phyloP scores from a whole-genome alignment of 345 rosid genomes.

The Reutealis trisperma region DNA sequence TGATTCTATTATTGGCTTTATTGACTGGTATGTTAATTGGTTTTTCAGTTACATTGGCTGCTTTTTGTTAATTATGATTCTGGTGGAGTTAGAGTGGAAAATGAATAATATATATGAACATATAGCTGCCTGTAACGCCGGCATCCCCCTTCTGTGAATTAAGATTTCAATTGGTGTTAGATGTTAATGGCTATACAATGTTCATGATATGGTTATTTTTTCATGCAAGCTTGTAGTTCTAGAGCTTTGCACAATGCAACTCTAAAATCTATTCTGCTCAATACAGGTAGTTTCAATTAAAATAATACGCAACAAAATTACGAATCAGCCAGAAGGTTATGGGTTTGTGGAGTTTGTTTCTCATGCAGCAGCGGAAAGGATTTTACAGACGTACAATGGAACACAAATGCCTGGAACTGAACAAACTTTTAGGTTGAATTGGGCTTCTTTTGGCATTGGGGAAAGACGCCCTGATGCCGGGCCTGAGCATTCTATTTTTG shows the following conservation, averaged over 20 bases:
- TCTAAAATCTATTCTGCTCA: background rate
- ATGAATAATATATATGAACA: background rate
- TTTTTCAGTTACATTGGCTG: background rate
- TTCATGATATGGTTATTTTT: background rate
- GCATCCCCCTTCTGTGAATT: background rate
- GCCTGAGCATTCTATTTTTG: constrained; percentile 95
- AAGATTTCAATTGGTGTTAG: background rate
- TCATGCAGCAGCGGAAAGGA: constrained; percentile 88
- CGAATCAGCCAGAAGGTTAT: constrained; percentile 95
- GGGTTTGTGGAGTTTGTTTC: constrained; percentile 92
- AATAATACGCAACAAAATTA: constrained; percentile 90
- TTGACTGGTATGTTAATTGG: background rate
- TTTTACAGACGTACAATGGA: constrained; percentile 80
- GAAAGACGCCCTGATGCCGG: constrained; percentile 85
- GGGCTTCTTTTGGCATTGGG: constrained; percentile 98
- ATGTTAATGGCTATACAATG: background rate
- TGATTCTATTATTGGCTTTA: background rate
- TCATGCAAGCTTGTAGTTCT: background rate
- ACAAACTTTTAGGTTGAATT: constrained; percentile 74
- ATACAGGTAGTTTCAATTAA: constrained; percentile 78
- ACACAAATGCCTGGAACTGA: constrained; percentile 93
- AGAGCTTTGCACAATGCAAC: too few species aligned
- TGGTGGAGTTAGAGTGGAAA: background rate
- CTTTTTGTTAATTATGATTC: background rate
- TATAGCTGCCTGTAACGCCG: background rate